Base-by-base conservation (phyloP, 495 filamentous ascomycete species). In the Aspergillus bertholletiae region DNA sequence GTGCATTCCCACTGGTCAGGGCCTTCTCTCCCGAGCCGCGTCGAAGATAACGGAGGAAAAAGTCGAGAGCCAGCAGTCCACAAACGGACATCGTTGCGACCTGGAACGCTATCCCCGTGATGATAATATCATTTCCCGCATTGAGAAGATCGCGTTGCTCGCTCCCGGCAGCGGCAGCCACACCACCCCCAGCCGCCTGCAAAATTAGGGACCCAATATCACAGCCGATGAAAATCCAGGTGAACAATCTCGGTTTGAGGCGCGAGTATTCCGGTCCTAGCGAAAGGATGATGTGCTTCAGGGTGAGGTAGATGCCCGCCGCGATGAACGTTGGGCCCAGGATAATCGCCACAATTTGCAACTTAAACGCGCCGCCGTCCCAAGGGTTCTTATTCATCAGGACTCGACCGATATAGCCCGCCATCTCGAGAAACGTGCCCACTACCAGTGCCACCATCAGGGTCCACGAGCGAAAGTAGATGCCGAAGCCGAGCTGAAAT, bases 101-200 rank as follows among this genome's bases (percentile, higher is more conserved):
- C 75, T 91, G 88, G 67, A 85, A 80, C 7, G 80, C 74, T 56
- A 91, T 87, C 62, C 88, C 87, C 9, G 85, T 79, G 46, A 91
- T 84, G 61, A 88, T 88, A 50, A 85, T 78, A 58, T 85, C 62
- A 69, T 88, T 84, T 46, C 56, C 74, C 54, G 45, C 73, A 68
- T 63, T 59, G 9, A 67, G 7, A 13, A 28, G 50, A 34, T 49
- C 27, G 9, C 4, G 46, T 6, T 49, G 27, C 8, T 49, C 46
- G 8, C 13, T 58, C 13, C 66, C 71, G 6, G 77, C 80, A 23
- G 67, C 64, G 4, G 80, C 80, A 7, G 85, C 85, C 46, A 87
- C 75, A 24, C 76, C 80, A 50, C 85, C 86, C 45, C 86, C 86
- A 11, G 82, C 77, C 41, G 80, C 85, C 65, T 89, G 86, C 26